Conservation (phyloP, 192 early-diverging fungal species). For the Nowakowskiella sp. region DNA sequence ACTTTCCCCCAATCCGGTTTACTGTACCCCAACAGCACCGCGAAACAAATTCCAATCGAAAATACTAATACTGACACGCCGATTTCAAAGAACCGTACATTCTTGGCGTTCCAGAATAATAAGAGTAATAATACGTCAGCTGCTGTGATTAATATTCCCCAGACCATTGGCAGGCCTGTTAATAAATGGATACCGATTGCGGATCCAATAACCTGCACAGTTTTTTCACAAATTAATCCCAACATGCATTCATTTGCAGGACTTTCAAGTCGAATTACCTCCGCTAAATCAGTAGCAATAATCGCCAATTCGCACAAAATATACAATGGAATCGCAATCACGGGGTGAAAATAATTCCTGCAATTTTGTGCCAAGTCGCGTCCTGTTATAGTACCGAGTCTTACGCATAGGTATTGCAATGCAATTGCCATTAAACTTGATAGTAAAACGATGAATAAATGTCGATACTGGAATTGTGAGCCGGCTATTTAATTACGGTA, state of each 20-base stretch:
- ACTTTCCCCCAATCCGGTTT: conserved; percentile 54
- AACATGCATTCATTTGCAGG: not conserved
- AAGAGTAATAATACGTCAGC: conserved; percentile 67
- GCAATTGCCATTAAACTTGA: conserved; percentile 70
- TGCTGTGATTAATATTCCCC: conserved; percentile 68
- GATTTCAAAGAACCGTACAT: conserved; percentile 55
- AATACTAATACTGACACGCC: conserved; percentile 60
- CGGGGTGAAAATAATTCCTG: conserved; percentile 45
- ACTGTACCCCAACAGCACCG: conserved; percentile 50
- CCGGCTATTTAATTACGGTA: conserved; percentile 50
- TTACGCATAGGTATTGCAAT: conserved; percentile 69
- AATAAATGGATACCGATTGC: conserved; percentile 73
- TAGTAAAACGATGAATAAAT: conserved; percentile 64
- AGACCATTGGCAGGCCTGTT: conserved; percentile 59
- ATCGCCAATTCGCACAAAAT: conserved; percentile 68
- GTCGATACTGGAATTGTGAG: conserved; percentile 61
- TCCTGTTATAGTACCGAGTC: conserved; percentile 66
- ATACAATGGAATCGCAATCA: conserved; percentile 58
- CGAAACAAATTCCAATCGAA: conserved; percentile 59
- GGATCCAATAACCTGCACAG: conserved; percentile 65
- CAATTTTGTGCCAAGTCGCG: conserved; percentile 67
- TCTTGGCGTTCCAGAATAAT: conserved; percentile 50
- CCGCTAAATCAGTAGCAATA: conserved; percentile 75
- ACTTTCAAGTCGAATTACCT: conserved; percentile 16
- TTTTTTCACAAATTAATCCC: not conserved